Conservation (phyloP, 768 basidiomycete genomes). For the Rhizopogon sp. region DNA sequence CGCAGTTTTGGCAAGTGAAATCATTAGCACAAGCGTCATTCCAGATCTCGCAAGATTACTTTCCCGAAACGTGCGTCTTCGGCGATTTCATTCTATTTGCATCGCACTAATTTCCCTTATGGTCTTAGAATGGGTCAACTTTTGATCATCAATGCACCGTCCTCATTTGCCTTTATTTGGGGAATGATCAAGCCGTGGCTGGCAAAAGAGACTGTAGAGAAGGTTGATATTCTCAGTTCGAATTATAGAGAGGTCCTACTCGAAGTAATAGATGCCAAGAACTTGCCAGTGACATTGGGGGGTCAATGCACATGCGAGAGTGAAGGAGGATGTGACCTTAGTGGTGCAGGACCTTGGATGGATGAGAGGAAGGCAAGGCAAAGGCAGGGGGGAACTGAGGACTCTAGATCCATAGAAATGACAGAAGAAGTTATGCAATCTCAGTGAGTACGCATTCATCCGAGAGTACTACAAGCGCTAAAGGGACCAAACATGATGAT, state of each 20-base stretch:
- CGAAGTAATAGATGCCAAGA: constrained; percentile 56
- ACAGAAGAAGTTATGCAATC: neutral
- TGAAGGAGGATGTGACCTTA: constrained; percentile 53
- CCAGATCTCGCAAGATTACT: constrained; percentile 76
- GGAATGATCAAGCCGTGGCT: constrained; percentile 65
- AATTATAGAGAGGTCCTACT: constrained; percentile 56
- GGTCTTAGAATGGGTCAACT: constrained; percentile 63
- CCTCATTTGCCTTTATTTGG: constrained; percentile 73
- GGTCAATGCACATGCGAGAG: constrained; percentile 60
- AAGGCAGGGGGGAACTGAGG: constrained; percentile 2
- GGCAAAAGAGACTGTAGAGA: constrained; percentile 64
- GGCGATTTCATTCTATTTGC: neutral
- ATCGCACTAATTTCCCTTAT: neutral
- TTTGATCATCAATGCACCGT: constrained; percentile 66
- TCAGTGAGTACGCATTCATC: neutral
- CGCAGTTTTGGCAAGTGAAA: constrained; percentile 76
- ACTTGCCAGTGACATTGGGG: constrained; percentile 56
- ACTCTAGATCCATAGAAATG: neutral
- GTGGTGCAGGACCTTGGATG: constrained; percentile 69
- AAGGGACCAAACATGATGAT: neutral
- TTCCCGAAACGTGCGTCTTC: constrained; percentile 62
- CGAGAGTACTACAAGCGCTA: neutral
- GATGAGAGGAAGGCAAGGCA: constrained; percentile 39
- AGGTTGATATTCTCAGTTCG: constrained; percentile 60
- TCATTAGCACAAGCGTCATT: constrained; percentile 56